Base-by-base conservation (phyloP, 1,139 yeast genomes). In the Taphrina wiesneri region DNA sequence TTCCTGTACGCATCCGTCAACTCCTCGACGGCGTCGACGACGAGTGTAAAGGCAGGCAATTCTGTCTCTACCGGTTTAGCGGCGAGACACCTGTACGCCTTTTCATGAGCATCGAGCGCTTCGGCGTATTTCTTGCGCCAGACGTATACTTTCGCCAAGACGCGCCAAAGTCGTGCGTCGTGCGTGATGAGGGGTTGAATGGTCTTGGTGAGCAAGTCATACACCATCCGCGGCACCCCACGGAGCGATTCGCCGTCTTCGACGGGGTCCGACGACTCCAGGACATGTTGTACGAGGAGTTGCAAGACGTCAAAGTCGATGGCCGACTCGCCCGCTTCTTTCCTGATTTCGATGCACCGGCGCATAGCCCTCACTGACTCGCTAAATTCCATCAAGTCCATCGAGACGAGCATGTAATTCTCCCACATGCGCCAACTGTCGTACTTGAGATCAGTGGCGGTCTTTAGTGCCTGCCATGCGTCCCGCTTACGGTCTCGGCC, bases 51-150 rank as follows among this genome's bases (percentile, higher is more conserved):
- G 0, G 83, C 80, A 0, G 71, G 70, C 72, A 86, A 91, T 69
- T 85, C 83, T 0, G 83, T 79, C 36, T 83, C 86, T 65, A 90
- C 77, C 56, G 86, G 86, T 52, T 82, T 80, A 68, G 86, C 87
- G 0, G 86, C 77, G 28, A 84, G 76, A 53, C 73, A 72, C 71
- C 97, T 82, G 74, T 84, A 90, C 0, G 96, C 97, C 75, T 88
- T 90, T 73, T 91, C 97, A 70, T 88, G 87, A 72, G 91, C 86
- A 43, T 88, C 96, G 67, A 95, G 79, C 0, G 97, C 89, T 2
- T 84, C 83, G 96, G 97, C 90, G 21, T 97, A 97, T 71, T 83
- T 84, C 64, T 82, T 81, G 72, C 96, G 83, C 98, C 99, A 93
- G 26, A 89, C 74, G 73, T 91, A 92, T 11, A 91, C 96, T 71